Evolutionary conservation across 2,329 filamentous ascomycete genomes (phyloP).

Genomic region (Verticillium zaregamsianum): DNA sequence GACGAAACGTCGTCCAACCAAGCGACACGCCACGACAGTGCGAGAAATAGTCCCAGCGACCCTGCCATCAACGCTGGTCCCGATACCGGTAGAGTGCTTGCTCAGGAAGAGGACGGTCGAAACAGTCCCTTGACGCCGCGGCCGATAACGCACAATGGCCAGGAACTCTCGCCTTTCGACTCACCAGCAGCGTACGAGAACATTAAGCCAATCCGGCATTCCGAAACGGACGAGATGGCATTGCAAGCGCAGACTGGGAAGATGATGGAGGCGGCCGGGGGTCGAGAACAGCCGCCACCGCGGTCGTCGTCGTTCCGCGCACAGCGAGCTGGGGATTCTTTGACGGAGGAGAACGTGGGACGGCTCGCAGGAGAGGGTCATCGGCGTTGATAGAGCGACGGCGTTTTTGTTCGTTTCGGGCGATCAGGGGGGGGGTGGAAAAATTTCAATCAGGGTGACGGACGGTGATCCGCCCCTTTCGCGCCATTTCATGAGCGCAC

Average conservation of each 20-base stretch:
- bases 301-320: slow-evolving; percentile 27
- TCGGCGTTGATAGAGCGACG: neutral
- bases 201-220: slow-evolving; percentile 25
- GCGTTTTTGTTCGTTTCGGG: neutral
- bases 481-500: neutral
- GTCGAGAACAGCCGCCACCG: slow-evolving; percentile 19
- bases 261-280: slow-evolving; percentile 41
- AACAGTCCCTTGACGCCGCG: slow-evolving; percentile 33
- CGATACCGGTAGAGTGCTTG: neutral
- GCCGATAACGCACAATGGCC: slow-evolving; percentile 31
- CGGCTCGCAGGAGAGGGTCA: slow-evolving; percentile 35
- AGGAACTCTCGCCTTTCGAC: slow-evolving; percentile 39
- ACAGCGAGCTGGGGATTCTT: slow-evolving; percentile 33
- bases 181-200: slow-evolving; percentile 24
- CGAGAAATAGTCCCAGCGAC: neutral
- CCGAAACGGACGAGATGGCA: slow-evolving; percentile 35
- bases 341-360: slow-evolving; percentile 52
- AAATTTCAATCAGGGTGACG: neutral
- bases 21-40: neutral
- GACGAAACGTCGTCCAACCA: neutral
- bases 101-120: slow-evolving; percentile 3
- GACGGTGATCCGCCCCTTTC: neutral
- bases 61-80: neutral
- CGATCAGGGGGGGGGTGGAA: neutral
- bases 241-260: slow-evolving; percentile 41